Conservation (phyloP, 139 green algal species). For the Edaphochlamys debaryana region DNA sequence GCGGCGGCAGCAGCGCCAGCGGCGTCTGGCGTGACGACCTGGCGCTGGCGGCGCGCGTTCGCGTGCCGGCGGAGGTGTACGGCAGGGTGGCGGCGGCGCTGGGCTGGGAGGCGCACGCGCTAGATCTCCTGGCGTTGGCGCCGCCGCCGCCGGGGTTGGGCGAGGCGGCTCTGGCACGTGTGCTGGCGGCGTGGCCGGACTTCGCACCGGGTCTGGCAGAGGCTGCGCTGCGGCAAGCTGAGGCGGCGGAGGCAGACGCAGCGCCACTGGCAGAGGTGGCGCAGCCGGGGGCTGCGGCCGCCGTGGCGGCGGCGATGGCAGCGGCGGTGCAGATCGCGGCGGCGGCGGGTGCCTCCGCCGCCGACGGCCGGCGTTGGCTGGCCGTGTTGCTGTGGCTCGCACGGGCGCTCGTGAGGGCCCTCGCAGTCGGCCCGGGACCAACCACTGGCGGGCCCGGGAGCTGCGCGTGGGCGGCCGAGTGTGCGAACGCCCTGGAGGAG, state of each 20-base stretch:
- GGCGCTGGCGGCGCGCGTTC: neutral
- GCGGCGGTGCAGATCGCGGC: neutral
- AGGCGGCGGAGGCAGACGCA: neutral
- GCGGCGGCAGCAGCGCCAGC: neutral
- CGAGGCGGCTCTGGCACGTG: neutral
- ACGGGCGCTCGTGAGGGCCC: neutral
- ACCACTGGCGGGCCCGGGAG: too few relatives aligned
- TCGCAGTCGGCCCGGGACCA: too few relatives aligned
- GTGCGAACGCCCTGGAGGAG: constrained; percentile 25
- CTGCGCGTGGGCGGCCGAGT: too few relatives aligned
- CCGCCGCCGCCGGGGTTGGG: neutral
- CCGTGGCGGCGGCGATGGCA: neutral
- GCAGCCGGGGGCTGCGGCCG: neutral
- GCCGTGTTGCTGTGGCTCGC: constrained; percentile 10
- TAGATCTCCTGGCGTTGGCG: constrained; percentile 14
- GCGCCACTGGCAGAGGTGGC: neutral
- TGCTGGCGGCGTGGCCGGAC: neutral
- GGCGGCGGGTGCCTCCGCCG: neutral
- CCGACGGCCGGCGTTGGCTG: neutral
- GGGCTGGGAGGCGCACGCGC: neutral
- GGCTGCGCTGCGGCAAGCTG: neutral
- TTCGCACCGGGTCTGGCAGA: constrained; percentile 17
- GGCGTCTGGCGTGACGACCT: neutral
- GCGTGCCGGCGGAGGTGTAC: constrained; percentile 6
- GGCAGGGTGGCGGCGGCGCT: neutral